Base-by-base conservation (phyloP, 257 asterid genomes). In the Handroanthus guayacan region DNA sequence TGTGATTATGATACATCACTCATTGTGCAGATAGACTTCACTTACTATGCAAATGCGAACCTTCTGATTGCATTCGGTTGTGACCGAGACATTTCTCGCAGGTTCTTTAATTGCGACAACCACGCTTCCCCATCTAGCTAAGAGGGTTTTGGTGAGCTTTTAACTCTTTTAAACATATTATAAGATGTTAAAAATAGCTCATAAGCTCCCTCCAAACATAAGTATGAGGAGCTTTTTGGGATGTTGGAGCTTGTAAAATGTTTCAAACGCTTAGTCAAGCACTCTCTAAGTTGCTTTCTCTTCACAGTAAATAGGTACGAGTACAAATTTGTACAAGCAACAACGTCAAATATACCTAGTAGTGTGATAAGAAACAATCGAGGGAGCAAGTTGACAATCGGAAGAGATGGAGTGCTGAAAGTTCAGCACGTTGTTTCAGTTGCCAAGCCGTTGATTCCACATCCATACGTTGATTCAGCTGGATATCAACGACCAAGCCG, bases 401-500 rank as follows among this genome's bases (percentile, higher is more conserved):
- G 99, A 18, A 85, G 97, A 82, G 97, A 94, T 36, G 99, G 99
- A 58, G 87, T 95, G 90, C 87, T 95, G 31, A 95, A 95, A 84
- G 91, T 91, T 80, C 99, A 95, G 86, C 97, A 92, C 79, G 93
- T 92, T 68, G 97, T 91, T 78, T 88, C 98, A 0, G 90, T 92
- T 51, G 91, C 85, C 17, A 86, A 81, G 75, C 87, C 92, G 10
- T 76, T 88, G 7, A 56, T 66, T n/a, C 74, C 90, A 9, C 95
- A 88, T 69, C 47, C 89, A 4, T 88, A 87, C 56, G 16, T 78
- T 0, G 94, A 89, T 78, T 82, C 95, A 4, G 79, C 87, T 44
- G 93, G 93, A 70, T 83, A 89, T 83, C 99, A 94, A 84, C 99
- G 85, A 66, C 99, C 98, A 51, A 89, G 97, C 80, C 97, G 99